Evolutionary conservation across 768 basidiomycete species (phyloP).

Genomic region (Auricularia cornea): DNA sequence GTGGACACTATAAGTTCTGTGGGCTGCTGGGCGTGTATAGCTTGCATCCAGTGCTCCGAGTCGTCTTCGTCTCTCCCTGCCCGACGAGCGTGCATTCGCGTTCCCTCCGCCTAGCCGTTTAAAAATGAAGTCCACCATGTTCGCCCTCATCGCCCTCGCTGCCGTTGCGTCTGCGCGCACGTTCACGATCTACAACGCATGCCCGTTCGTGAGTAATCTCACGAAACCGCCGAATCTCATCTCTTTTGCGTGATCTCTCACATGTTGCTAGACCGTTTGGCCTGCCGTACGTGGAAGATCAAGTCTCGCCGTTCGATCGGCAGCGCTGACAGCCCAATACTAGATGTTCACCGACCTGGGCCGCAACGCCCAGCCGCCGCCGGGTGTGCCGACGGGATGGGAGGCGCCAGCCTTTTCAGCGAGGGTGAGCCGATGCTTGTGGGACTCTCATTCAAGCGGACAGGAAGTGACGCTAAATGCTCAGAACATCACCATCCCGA

Average conservation of each 20-base stretch:
- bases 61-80: too few relatives aligned
- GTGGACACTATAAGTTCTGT: too few relatives aligned
- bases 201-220: slow-evolving; percentile 37
- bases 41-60: too few relatives aligned
- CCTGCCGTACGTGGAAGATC: neutral
- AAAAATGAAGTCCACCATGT: neutral
- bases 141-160: slow-evolving; percentile 10
- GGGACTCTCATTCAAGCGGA: too few relatives aligned
- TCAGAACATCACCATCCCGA: slow-evolving; percentile 20
- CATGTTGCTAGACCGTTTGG: neutral
- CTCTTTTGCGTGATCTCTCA: neutral
- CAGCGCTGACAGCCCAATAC: neutral
- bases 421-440: neutral
- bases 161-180: slow-evolving; percentile 34
- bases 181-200: slow-evolving; percentile 52
- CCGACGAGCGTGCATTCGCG: too few relatives aligned
- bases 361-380: neutral
- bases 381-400: neutral
- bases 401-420: neutral
- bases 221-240: too few relatives aligned
- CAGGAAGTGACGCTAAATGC: slow-evolving; percentile 11
- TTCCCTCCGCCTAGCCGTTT: neutral
- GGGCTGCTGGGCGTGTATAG: too few relatives aligned
- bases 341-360: neutral
- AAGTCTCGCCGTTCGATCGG: neutral